A percentile compares a stretch with the other conserved stretches of the same genome.
These are phyloP conservation scores for Beta lomatogona DNA, from an alignment of 179 eudicot species.

Conservation along the genomic window DNA sequence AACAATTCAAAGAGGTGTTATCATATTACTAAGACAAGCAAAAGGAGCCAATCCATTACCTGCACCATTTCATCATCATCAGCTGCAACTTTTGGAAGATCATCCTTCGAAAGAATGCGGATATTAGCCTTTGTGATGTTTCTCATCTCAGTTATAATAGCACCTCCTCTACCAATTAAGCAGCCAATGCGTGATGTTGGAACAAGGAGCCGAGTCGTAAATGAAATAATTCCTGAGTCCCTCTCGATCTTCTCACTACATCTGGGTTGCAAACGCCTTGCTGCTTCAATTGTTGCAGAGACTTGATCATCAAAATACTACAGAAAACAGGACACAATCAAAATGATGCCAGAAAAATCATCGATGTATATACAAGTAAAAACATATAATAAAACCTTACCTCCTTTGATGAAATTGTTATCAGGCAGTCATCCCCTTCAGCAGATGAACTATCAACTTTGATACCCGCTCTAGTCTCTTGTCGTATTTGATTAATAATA, in stretches of 20 bases:
- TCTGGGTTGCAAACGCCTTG: constrained; percentile 86
- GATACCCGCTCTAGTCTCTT: constrained; percentile 82
- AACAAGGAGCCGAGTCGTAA: constrained; percentile 77
- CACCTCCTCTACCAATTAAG: constrained; percentile 93
- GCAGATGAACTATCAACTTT: constrained; percentile 89
- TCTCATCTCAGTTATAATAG: constrained; percentile 89
- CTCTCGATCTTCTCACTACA: constrained; percentile 97
- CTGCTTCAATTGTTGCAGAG: constrained; percentile 92
- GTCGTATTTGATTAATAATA: constrained; percentile 90
- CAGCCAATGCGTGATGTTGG: constrained; percentile 84
- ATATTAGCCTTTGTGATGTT: constrained; percentile 83
- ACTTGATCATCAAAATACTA: constrained; percentile 86
- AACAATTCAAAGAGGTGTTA: background rate
- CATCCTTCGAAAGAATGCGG: constrained; percentile 84
- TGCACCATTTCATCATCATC: constrained; percentile 95
- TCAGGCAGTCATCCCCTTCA: constrained; percentile 84
- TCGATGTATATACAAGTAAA: background rate
- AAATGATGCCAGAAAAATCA: background rate
- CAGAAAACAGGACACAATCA: background rate
- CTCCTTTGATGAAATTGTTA: constrained; percentile 82
- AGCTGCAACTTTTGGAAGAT: constrained; percentile 85
- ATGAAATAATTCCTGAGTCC: constrained; percentile 85
- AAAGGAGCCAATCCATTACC: constrained; percentile 44
- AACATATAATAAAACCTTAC: constrained; percentile 31
- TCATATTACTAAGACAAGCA: background rate